Evolutionary conservation across 2,329 filamentous ascomycete genomes (phyloP).

Genomic region (Ophiostoma triangulosporum): DNA sequence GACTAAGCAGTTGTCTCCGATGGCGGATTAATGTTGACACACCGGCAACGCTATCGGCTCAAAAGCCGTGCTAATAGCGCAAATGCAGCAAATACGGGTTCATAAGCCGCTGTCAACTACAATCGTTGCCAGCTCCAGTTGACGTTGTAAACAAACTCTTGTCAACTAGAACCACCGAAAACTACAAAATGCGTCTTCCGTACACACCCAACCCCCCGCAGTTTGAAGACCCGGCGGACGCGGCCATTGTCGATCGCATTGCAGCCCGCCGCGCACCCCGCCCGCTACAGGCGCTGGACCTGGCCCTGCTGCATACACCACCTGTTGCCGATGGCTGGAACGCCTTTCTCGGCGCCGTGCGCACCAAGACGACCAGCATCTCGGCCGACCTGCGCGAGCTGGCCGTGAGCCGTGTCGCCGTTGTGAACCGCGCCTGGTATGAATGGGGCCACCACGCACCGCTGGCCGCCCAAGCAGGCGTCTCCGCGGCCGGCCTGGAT

Average conservation of each 20-base stretch:
- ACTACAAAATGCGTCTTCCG: constrained; percentile 47
- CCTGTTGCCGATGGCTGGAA: constrained; percentile 67
- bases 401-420: constrained; percentile 68
- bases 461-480: constrained; percentile 44
- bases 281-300: constrained; percentile 61
- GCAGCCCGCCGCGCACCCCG: constrained; percentile 51
- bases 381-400: constrained; percentile 53
- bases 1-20: too few species aligned
- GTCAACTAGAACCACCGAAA: not conserved
- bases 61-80: not conserved
- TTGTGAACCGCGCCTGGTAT: constrained; percentile 70
- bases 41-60: not conserved
- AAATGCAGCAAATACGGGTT: not conserved
- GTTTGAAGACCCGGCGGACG: constrained; percentile 30
- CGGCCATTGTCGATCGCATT: constrained; percentile 49
- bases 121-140: not conserved
- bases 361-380: constrained; percentile 41
- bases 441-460: constrained; percentile 74
- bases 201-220: constrained; percentile 44
- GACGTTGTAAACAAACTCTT: not conserved
- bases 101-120: not conserved
- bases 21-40: not conserved
- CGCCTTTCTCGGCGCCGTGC: constrained; percentile 49
- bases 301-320: constrained; percentile 61
- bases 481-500: constrained; percentile 37